Percentiles rank a stretch among this genome's conserved stretches.
Evolutionary conservation across 192 early-diverging fungal species (phyloP).

Genomic region (Irineochytrium annulatum): DNA sequence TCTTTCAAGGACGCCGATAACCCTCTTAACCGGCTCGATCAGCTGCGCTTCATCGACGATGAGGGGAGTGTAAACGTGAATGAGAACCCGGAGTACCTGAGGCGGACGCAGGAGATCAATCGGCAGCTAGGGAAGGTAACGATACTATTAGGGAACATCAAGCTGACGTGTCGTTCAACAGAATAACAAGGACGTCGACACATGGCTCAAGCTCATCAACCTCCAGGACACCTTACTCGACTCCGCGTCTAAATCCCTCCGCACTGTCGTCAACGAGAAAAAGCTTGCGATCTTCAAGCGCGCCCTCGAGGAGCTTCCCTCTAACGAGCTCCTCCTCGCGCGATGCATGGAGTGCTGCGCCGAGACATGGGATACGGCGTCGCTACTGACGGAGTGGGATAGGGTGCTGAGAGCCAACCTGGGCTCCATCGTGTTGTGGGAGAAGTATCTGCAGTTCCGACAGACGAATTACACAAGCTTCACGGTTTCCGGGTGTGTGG

Average conservation of each 20-base stretch:
- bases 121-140: constrained; percentile 19
- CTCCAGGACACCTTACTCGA: constrained; percentile 39
- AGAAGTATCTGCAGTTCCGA: constrained; percentile 41
- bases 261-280: constrained; percentile 30
- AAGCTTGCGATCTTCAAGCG: constrained; percentile 43
- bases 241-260: background rate
- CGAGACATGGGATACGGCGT: constrained; percentile 27
- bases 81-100: constrained; percentile 22
- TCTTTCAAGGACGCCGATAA: no score
- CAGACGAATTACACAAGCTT: constrained; percentile 38
- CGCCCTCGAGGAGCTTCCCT: constrained; percentile 28
- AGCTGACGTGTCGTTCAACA: constrained; percentile 10
- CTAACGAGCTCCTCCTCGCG: constrained; percentile 20
- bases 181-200: constrained; percentile 27
- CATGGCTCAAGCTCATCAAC: constrained; percentile 38
- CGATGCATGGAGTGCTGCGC: constrained; percentile 27
- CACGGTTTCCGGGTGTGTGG: constrained; percentile 25
- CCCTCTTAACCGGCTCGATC: no score
- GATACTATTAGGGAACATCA: background rate
- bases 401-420: constrained; percentile 19
- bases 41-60: no score
- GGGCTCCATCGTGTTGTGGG: constrained; percentile 31
- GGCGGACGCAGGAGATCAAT: constrained; percentile 20
- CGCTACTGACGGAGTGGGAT: constrained; percentile 41
- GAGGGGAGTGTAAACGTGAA: no score